A percentile compares a stretch with the other conserved stretches of the same genome.
Evolutionary conservation across 176 grass and related monocot genomes (phyloP).

Genomic region (Raddia guianensis): DNA sequence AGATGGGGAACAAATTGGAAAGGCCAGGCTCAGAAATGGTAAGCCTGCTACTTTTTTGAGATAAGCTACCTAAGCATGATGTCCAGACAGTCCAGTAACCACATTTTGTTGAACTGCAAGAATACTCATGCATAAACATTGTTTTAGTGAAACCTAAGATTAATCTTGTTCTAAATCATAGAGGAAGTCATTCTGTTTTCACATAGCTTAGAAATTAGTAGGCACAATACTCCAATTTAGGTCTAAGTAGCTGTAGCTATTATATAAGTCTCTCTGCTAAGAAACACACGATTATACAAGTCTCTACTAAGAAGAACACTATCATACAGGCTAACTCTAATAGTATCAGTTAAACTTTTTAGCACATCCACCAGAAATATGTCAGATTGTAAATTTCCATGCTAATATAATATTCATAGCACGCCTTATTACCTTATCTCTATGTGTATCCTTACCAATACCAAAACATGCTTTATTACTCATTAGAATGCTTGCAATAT

Average conservation of each 20-base stretch:
- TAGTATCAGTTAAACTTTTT: neutral
- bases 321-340: neutral
- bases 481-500: neutral
- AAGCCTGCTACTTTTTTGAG: neutral
- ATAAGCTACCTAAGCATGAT: neutral
- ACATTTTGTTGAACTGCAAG: neutral
- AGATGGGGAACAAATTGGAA: conserved; percentile 79
- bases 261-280: neutral
- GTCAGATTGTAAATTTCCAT: neutral
- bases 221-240: neutral
- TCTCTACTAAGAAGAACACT: neutral
- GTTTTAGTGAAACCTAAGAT: neutral
- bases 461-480: neutral
- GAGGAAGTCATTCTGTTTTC: neutral
- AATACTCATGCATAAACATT: neutral
- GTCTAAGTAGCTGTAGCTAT: neutral
- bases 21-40: conserved; percentile 97
- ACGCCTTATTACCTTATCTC: neutral
- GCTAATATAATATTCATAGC: neutral
- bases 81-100: neutral
- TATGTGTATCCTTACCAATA: neutral
- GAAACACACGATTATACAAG: neutral
- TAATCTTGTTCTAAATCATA: neutral
- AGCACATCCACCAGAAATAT: neutral
- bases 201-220: neutral